Base-by-base conservation (phyloP, 805 yeast genomes). In the Yueomyces sp. region DNA sequence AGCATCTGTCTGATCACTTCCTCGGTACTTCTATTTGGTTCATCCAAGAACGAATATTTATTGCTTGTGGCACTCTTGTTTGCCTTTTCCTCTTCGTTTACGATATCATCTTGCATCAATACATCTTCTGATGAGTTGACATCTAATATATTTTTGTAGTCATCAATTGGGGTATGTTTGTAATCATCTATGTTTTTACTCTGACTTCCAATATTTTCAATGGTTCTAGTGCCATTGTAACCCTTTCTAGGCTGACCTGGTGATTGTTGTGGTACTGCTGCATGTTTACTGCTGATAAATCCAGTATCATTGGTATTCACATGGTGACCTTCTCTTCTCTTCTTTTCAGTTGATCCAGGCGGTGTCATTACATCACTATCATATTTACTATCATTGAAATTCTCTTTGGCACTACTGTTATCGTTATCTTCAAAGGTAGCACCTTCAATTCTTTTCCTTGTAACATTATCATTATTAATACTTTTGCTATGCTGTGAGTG, bases 191-290 rank as follows among this genome's bases (percentile, higher is more conserved):
- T 26, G 26, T 37, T 37, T 19, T 43, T 28, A 36, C 43, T 46
- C 9, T 30, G 33, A 45, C 47, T 49, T 44, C 5, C n/a, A 45
- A 51, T 62, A 62, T 53, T 59, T 53, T 63, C 65, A 60, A 65
- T 53, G 52, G 57, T 53, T 30, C 53, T 63, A 45, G 51, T 50
- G 32, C 57, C 66, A 40, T 46, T 55, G n/a, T 53, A 53, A 5
- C 67, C 60, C 45, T 90, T 90, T 56, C 96, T 75, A 37, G 98
- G 98, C 63, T 92, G 98, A 2, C 97, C 98, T 0, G 98, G 98
- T 2, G 96, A 85, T 42, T 85, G 85, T 50, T 75, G 74, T 4
- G 97, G 98, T 26, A 92, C 87, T 3, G 64, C 60, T n/a, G 49
- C 42, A 6, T 6, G 9, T 6, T 30, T 30, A 3, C 49, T 37